Base-by-base conservation (phyloP, 2,329 filamentous ascomycete genomes). In the Fusarium sp. region DNA sequence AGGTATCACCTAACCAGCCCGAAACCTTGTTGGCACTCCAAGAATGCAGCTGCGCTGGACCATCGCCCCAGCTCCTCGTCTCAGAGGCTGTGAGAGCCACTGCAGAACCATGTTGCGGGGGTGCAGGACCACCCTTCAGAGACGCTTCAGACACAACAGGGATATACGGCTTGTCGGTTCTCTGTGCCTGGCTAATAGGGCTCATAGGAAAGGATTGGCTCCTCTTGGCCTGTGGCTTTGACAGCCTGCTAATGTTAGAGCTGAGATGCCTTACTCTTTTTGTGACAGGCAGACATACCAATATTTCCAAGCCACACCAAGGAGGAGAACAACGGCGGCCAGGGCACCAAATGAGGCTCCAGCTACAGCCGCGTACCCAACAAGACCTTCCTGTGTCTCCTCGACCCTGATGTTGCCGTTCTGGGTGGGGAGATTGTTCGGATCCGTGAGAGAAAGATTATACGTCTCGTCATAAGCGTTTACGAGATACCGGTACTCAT, bases 351-450 rank as follows among this genome's bases (percentile, higher is more conserved):
- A 58, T 10, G 56, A 58, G 17, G 56, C 56, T 16, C 56, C 56
- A 40, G 56, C 56, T 20, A 58, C 56, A 58, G 56, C 56, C 56
- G 56, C 36, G 12, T 58, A 58, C 17, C 56, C 56, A 27, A 58
- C 22, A 58, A 58, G 56, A 27, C 56, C 36, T 42, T 58, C 2
- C 24, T 20, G 16, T 38, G 33, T 27, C 56, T 38, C 35, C 36
- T 58, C 56, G 17, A 5, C 56, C 35, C 7, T 29, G 7, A 58
- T 58, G 40, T 58, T 58, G 24, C 56, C 56, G 22, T 58, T 58
- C 36, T 29, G 22, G 17, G 56, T 27, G 14, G 56, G 56, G 11
- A 58, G 56, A 58, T 58, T 58, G 24, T n/a, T 42, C 56, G 56
- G 36, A 16, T 58, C 56, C 35, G 56, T 58, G 22, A 58, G 55